Conservation (phyloP, 192 early-diverging fungal species). For the Backusella circina region DNA sequence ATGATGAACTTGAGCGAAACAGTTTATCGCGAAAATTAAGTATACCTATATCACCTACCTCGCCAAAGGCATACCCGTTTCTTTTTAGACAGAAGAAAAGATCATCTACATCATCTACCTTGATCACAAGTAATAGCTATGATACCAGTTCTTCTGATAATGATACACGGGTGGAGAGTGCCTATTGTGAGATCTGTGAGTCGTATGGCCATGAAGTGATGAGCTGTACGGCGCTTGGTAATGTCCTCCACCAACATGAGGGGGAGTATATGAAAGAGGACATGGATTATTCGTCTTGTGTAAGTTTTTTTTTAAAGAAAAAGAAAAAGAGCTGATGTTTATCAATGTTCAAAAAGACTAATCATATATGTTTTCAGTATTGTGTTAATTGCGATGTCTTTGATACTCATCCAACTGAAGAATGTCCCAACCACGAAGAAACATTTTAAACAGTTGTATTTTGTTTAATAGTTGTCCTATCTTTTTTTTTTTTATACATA, state of each 20-base stretch:
- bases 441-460: constrained; percentile 47
- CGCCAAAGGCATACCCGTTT: not conserved
- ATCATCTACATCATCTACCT: not conserved
- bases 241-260: not conserved
- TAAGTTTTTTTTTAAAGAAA: not conserved
- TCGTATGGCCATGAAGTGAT: constrained; percentile 57
- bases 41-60: not conserved
- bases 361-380: constrained; percentile 36
- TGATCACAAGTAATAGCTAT: constrained; percentile 3
- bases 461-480: not conserved
- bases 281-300: not conserved
- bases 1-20: not conserved
- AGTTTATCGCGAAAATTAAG: not conserved
- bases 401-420: constrained; percentile 62
- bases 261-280: not conserved
- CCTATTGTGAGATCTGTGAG: constrained; percentile 70
- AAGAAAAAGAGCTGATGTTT: not conserved
- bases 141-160: not conserved
- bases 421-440: constrained; percentile 70
- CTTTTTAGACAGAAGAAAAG: not conserved
- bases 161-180: constrained; percentile 20
- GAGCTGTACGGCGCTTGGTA: constrained; percentile 41
- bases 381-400: constrained; percentile 78
- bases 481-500: not conserved
- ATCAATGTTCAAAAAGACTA: not conserved